Conservation (phyloP, 2,329 filamentous ascomycete genomes). For the Daldinia sp. region DNA sequence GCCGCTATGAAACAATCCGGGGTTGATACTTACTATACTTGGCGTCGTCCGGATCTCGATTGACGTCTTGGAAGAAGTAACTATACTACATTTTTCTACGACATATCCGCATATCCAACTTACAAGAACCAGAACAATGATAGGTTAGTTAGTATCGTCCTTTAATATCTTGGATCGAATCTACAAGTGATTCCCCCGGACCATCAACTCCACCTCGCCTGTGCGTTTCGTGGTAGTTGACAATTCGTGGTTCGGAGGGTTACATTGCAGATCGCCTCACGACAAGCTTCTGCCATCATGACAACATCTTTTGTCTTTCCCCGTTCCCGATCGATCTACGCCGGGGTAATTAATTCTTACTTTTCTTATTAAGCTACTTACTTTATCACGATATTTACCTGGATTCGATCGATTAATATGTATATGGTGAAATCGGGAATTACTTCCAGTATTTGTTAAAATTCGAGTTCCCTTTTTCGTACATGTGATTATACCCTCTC, state of each 20-base stretch:
- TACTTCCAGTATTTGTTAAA: neutral
- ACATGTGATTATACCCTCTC: neutral
- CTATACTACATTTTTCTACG: neutral
- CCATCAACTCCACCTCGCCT: constrained; percentile 29
- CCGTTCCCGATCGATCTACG: constrained; percentile 30
- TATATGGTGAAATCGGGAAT: neutral
- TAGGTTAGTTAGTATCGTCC: constrained; percentile 8
- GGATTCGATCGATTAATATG: neutral
- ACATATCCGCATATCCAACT: neutral
- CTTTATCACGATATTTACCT: neutral
- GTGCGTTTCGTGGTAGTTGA: constrained; percentile 20
- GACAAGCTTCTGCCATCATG: constrained; percentile 38
- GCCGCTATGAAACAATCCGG: constrained; percentile 25
- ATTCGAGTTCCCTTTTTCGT: neutral
- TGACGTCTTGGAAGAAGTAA: constrained; percentile 15
- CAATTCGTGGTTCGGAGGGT: constrained; percentile 30
- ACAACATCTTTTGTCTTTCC: constrained; percentile 29
- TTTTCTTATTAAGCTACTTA: neutral
- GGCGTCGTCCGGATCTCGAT: constrained; percentile 31
- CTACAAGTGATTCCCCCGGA: constrained; percentile 12
- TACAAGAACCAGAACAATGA: constrained; percentile 9
- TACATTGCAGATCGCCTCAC: constrained; percentile 41
- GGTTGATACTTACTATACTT: constrained; percentile 27
- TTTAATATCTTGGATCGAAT: constrained; percentile 20
- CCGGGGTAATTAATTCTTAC: constrained; percentile 14